Evolutionary conservation across 2,329 filamentous ascomycete genomes (phyloP).

Genomic region (Apiospora kogelbergensis): DNA sequence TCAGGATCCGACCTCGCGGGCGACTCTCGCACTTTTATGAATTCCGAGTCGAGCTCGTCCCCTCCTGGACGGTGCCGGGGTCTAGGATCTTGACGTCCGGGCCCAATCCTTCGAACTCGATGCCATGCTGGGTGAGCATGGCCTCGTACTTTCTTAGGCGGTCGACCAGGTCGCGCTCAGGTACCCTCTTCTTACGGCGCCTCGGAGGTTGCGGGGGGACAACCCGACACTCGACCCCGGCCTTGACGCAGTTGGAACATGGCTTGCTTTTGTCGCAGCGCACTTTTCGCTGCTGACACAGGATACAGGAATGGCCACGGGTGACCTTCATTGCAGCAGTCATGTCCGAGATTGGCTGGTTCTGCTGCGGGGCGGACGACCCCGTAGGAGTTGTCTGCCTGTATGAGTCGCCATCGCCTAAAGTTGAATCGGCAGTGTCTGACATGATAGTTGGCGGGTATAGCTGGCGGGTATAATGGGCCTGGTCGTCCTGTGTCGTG

Average conservation of each 20-base stretch:
- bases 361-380: constrained; percentile 13
- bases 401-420: constrained; percentile 16
- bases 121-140: constrained; percentile 63
- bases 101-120: constrained; percentile 68
- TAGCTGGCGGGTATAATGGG: not conserved
- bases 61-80: constrained; percentile 47
- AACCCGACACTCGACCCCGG: constrained; percentile 60
- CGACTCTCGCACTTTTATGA: constrained; percentile 51
- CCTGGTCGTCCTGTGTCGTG: not conserved
- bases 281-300: constrained; percentile 76
- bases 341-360: constrained; percentile 32
- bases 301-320: constrained; percentile 63
- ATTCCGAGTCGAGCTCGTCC: constrained; percentile 56
- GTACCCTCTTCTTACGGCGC: constrained; percentile 61
- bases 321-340: constrained; percentile 53
- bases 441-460: constrained; percentile 9
- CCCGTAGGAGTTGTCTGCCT: constrained; percentile 15
- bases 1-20: constrained; percentile 44
- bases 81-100: constrained; percentile 45
- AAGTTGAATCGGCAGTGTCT: constrained; percentile 16
- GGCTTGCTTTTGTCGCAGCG: constrained; percentile 73
- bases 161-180: constrained; percentile 69
- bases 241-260: constrained; percentile 67
- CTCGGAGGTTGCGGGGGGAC: constrained; percentile 57
- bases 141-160: constrained; percentile 69